These are phyloP conservation scores for Linnemannia zychae DNA, from an alignment of 192 early-diverging fungal genomes.

Conservation along the genomic window DNA sequence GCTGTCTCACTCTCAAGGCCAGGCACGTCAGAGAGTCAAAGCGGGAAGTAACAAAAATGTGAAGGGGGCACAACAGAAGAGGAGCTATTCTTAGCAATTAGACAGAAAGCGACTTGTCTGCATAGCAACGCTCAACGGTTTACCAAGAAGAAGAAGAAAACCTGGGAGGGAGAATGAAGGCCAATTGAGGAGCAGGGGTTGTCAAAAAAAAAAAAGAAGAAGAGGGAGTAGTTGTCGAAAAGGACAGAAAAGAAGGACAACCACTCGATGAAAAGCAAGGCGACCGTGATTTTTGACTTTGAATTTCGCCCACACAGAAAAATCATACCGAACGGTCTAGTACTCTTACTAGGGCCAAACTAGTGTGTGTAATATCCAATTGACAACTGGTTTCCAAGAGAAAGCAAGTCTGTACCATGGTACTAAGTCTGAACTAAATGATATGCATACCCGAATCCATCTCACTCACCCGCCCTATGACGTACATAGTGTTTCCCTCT, in stretches of 20 bases:
- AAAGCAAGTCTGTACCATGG: neutral
- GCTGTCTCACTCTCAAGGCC: neutral
- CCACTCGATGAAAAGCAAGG: neutral
- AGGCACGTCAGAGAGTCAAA: neutral
- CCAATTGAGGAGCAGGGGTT: neutral
- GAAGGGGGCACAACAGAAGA: neutral
- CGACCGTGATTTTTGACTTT: neutral
- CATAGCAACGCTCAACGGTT: neutral
- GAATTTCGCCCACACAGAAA: neutral
- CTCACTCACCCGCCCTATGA: neutral
- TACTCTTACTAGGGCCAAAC: neutral
- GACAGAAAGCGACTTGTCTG: neutral
- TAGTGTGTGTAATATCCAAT: neutral
- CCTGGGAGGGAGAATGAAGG: neutral
- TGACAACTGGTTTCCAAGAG: neutral
- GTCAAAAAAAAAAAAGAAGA: neutral
- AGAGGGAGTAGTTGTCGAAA: neutral
- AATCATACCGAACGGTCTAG: neutral
- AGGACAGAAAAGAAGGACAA: neutral
- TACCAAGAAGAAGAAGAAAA: neutral
- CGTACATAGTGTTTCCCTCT: neutral
- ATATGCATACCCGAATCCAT: neutral
- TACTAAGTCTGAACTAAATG: neutral
- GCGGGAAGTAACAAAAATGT: neutral
- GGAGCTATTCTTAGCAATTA: neutral